Conservation (phyloP, 2,329 filamentous ascomycete species). For the Phaeoacremonium minimum region DNA sequence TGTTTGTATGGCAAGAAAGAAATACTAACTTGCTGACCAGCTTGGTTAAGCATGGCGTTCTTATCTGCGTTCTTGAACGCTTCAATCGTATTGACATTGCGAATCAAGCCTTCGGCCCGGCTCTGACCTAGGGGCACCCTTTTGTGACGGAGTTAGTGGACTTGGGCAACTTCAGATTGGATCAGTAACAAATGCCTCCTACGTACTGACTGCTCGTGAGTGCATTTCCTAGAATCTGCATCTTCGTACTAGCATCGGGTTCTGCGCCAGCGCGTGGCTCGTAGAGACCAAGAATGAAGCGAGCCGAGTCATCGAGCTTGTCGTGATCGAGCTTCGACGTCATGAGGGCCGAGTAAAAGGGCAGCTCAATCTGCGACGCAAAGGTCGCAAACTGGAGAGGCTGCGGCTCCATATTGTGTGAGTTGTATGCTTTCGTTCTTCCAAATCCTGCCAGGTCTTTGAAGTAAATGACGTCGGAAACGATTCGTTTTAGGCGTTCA, state of each 20-base stretch:
- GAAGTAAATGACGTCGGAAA: no score
- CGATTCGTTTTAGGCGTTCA: no score
- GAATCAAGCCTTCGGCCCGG: constrained; percentile 88
- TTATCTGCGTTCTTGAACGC: constrained; percentile 87
- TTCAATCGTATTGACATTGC: constrained; percentile 93
- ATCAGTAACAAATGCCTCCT: no score
- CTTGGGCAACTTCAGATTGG: no score
- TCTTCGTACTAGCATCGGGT: constrained; percentile 74
- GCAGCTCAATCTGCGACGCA: constrained; percentile 88
- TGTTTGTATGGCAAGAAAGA: not conserved
- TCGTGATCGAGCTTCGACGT: constrained; percentile 94
- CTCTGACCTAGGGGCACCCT: constrained; percentile 68
- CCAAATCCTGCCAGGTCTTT: no score
- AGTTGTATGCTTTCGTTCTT: no score
- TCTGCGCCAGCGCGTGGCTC: constrained; percentile 71
- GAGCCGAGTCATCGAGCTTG: constrained; percentile 90
- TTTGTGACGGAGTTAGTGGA: no score
- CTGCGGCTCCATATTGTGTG: no score
- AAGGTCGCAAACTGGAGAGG: constrained; percentile 79
- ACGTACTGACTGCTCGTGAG: constrained; percentile 78
- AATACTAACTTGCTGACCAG: constrained; percentile 66
- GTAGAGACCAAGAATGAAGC: constrained; percentile 82
- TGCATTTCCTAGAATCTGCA: constrained; percentile 87
- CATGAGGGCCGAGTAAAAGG: constrained; percentile 92
- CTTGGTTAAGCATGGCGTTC: constrained; percentile 68